Base-by-base conservation (phyloP, 495 filamentous ascomycete genomes). In the Trichodelitschia bisporula region DNA sequence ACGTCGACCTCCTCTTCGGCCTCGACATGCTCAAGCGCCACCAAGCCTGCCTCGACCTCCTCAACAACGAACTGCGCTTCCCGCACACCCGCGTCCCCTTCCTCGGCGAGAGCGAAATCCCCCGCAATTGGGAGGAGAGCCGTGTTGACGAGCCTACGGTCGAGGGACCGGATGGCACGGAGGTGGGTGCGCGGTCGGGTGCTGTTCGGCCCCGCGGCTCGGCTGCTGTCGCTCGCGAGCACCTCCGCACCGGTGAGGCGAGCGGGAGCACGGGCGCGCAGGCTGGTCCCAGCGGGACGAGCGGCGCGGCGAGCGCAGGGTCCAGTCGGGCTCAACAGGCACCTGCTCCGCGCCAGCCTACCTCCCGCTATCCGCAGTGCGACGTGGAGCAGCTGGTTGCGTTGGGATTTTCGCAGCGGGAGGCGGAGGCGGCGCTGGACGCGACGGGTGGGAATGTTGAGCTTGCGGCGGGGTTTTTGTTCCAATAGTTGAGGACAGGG, bases 1-100 rank as follows among this genome's bases (percentile, higher is more conserved):
- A 77, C 35, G 86, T 95, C n/a, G 86, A 95, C 42, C 58, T 99
- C 8, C 63, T 99, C 4, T 61, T 99, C 8, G 86, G 86, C 4
- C 56, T 99, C 27, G 86, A 99, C 47, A 99, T 99, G 76, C 56
- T 95, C 30, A 90, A 80, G 50, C 64, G 89, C 18, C 77, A 92
- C 48, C 84, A 90, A 50, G 86, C 84, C 3, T 76, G 62, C 35
- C 79, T 99, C 38, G 89, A 99, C 44, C 64, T 99, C 5, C 57
- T 61, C 36, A 70, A 67, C 43, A 72, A 74, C 36, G 70, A 66
- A 18, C 62, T 99, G 12, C 56, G 84, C 18, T 89, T 99, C 42
- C 77, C 32, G 4, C 77, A 73, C 31, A 69, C 73, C 28, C 76
- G 82, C 27, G 74, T 99, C 6, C 62, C 71, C 0, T 99, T 99